Evolutionary conservation across 192 early-diverging fungal species (phyloP).

Genomic region (Spizellomyces sp.): DNA sequence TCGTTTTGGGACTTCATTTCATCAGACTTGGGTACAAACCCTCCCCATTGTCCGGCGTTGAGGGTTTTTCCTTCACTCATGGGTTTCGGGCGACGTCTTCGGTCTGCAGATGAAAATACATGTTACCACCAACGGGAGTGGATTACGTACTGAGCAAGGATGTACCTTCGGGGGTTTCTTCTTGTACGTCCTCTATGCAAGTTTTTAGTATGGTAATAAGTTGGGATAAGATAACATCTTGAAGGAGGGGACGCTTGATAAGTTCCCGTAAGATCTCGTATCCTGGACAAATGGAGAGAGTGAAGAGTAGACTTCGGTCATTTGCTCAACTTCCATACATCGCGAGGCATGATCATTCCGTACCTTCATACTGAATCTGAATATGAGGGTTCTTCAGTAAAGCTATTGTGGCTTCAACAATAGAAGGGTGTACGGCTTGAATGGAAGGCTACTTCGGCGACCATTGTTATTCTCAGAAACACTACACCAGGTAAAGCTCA

Average conservation of each 20-base stretch:
- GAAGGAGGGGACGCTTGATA: constrained; percentile 40
- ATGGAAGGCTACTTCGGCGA: constrained; percentile 49
- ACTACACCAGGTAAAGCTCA: too few relatives aligned
- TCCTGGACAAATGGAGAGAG: constrained; percentile 21
- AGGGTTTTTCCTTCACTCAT: constrained; percentile 37
- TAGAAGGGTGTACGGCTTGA: constrained; percentile 51
- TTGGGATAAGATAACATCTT: constrained; percentile 54
- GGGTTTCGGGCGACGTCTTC: constrained; percentile 35
- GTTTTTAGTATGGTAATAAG: constrained; percentile 53
- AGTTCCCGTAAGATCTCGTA: constrained; percentile 60
- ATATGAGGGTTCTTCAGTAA: constrained; percentile 58
- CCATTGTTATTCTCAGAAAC: too few relatives aligned
- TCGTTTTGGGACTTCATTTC: constrained; percentile 45
- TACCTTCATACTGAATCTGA: constrained; percentile 69
- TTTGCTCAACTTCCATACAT: too few relatives aligned
- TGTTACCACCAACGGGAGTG: neutral
- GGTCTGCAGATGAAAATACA: constrained; percentile 22
- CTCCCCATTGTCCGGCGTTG: constrained; percentile 41
- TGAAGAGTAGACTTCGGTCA: constrained; percentile 1
- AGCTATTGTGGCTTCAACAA: constrained; percentile 54
- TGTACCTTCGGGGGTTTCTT: constrained; percentile 32
- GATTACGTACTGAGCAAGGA: neutral
- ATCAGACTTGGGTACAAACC: constrained; percentile 31
- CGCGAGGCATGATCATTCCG: too few relatives aligned
- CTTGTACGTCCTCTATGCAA: constrained; percentile 41